A percentile compares a stretch with the other conserved stretches of the same genome.
Evolutionary conservation across 1,139 yeast species (phyloP).

Genomic region (Geotrichum klebahnii): DNA sequence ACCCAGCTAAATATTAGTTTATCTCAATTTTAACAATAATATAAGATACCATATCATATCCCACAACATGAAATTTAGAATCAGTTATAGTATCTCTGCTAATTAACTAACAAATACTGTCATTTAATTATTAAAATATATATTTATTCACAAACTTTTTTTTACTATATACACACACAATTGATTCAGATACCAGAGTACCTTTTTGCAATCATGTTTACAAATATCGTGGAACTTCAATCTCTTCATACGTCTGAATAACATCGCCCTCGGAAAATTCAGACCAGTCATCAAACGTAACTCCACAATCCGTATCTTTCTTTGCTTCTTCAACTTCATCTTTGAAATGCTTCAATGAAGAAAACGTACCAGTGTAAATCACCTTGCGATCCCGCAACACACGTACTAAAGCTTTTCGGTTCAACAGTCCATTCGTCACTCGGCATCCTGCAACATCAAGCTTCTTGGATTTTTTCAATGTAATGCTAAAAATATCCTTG

Average conservation of each 20-base stretch:
- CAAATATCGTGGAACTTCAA: constrained; percentile 63
- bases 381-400: constrained; percentile 53
- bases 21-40: too few species aligned
- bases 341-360: constrained; percentile 75
- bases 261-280: constrained; percentile 71
- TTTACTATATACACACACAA: neutral
- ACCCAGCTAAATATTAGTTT: too few species aligned
- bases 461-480: constrained; percentile 46
- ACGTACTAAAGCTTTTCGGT: constrained; percentile 57
- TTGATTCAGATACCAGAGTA: neutral
- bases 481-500: constrained; percentile 67
- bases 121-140: too few species aligned
- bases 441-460: constrained; percentile 82
- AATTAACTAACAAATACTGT: too few species aligned
- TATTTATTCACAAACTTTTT: too few species aligned
- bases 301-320: constrained; percentile 89
- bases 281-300: constrained; percentile 67
- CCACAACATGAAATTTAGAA: too few species aligned
- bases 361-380: constrained; percentile 64
- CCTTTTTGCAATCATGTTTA: constrained; percentile 37
- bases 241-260: constrained; percentile 69
- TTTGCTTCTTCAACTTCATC: constrained; percentile 74
- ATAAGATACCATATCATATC: too few species aligned
- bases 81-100: too few species aligned
- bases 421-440: constrained; percentile 65